Percentiles rank a stretch among this genome's conserved stretches.
Evolutionary conservation across 108 stramenopile species (phyloP).

Genomic region (Aurantiochytrium sp.): DNA sequence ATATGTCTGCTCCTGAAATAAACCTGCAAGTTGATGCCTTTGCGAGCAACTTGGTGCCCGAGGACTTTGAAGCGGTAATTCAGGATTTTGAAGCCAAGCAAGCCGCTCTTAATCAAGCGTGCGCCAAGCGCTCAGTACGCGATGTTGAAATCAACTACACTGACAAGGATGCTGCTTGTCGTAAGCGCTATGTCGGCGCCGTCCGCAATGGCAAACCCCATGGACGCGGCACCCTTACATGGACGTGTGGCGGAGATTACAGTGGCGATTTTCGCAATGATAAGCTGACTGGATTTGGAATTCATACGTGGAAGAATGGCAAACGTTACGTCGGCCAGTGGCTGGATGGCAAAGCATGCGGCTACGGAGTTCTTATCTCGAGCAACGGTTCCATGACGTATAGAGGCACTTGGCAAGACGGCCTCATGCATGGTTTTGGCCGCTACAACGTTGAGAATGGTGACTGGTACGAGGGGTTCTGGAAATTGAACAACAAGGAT

Average conservation of each 20-base stretch:
- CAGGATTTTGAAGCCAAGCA: neutral
- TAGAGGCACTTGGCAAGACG: neutral
- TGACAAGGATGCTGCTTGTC: neutral
- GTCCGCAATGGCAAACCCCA: constrained; percentile 19
- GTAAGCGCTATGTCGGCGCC: neutral
- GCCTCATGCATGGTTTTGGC: constrained; percentile 29
- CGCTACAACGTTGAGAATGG: constrained; percentile 19
- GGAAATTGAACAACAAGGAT: constrained; percentile 4
- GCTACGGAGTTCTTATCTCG: neutral
- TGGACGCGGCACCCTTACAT: constrained; percentile 33
- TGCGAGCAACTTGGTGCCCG: neutral
- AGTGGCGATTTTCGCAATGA: constrained; percentile 19
- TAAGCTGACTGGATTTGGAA: constrained; percentile 19
- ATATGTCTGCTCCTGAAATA: no score
- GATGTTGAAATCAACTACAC: neutral
- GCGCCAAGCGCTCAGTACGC: neutral
- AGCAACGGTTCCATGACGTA: neutral
- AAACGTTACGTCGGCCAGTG: neutral
- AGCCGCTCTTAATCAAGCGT: neutral
- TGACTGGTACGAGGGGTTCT: constrained; percentile 20
- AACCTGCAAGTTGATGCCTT: no score
- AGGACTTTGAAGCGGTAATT: neutral
- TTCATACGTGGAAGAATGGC: neutral
- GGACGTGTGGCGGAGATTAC: constrained; percentile 24
- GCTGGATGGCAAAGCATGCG: neutral